Evolutionary conservation across 2,329 filamentous ascomycete species (phyloP).

Genomic region (Neocucurbitaria cava): DNA sequence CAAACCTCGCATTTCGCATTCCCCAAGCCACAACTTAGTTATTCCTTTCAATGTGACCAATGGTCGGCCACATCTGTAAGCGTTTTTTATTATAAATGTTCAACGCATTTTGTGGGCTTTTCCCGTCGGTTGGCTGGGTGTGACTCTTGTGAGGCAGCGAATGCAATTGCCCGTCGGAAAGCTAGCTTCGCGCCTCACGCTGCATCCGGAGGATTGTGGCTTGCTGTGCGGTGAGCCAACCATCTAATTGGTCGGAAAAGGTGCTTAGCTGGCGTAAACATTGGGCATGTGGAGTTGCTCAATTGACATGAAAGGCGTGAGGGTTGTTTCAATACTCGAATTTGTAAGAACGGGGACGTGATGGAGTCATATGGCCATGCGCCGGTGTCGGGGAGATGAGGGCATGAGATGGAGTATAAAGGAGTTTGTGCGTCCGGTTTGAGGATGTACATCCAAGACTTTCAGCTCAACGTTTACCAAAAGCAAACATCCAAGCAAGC

Average conservation of each 20-base stretch:
- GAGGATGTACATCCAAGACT: background rate
- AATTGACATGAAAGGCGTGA: conserved; percentile 14
- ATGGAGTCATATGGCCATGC: conserved; percentile 6
- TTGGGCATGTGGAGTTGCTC: background rate
- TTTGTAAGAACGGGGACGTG: conserved; percentile 3
- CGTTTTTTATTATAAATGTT: too few species aligned
- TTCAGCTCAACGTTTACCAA: background rate
- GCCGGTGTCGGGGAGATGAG: background rate
- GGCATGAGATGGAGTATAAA: conserved; percentile 3
- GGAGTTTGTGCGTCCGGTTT: background rate
- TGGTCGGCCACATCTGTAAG: background rate
- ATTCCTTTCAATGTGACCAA: background rate
- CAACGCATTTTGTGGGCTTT: too few species aligned
- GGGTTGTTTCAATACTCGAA: conserved; percentile 3
- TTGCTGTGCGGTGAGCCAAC: background rate
- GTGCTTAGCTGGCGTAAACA: background rate
- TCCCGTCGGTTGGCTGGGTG: background rate
- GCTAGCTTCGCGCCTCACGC: background rate
- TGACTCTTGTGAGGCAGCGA: background rate
- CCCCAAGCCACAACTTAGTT: background rate
- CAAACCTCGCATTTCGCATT: conserved; percentile 1
- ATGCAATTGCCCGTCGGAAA: conserved; percentile 2
- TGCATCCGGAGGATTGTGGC: conserved; percentile 2
- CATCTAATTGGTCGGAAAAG: background rate
- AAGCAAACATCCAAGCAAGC: background rate